Evolutionary conservation across 768 basidiomycete genomes (phyloP).

Genomic region (Dioszegia hungarica): DNA sequence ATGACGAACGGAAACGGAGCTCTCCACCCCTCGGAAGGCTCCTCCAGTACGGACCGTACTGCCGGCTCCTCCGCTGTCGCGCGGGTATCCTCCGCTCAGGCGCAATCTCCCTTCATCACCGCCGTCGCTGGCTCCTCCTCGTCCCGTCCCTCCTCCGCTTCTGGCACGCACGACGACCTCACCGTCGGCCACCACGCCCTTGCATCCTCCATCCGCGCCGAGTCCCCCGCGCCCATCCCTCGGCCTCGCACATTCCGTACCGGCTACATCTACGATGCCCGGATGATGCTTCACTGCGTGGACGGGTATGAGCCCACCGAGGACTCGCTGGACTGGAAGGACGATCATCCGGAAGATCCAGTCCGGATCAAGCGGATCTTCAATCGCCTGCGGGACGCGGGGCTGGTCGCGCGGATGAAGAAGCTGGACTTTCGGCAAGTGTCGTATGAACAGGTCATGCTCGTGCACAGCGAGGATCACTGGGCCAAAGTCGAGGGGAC

Average conservation of each 20-base stretch:
- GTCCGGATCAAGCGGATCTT: conserved; percentile 74
- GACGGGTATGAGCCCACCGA: conserved; percentile 37
- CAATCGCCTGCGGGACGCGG: conserved; percentile 59
- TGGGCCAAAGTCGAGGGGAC: conserved; percentile 86
- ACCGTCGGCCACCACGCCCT: neutral
- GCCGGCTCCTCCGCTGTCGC: no score
- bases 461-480: conserved; percentile 85
- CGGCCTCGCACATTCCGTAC: conserved; percentile 50
- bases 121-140: no score
- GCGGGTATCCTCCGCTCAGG: no score
- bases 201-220: neutral
- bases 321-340: conserved; percentile 51
- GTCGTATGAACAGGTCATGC: conserved; percentile 68
- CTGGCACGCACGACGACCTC: neutral
- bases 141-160: no score
- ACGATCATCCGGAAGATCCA: conserved; percentile 67
- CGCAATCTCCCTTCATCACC: no score
- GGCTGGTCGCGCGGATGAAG: conserved; percentile 67
- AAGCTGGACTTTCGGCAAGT: conserved; percentile 70
- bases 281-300: conserved; percentile 80
- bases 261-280: conserved; percentile 77
- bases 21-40: neutral
- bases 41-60: neutral
- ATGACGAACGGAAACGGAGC: neutral
- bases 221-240: neutral